Conservation (phyloP, 495 filamentous ascomycete species). For the Penicillium coffeae region DNA sequence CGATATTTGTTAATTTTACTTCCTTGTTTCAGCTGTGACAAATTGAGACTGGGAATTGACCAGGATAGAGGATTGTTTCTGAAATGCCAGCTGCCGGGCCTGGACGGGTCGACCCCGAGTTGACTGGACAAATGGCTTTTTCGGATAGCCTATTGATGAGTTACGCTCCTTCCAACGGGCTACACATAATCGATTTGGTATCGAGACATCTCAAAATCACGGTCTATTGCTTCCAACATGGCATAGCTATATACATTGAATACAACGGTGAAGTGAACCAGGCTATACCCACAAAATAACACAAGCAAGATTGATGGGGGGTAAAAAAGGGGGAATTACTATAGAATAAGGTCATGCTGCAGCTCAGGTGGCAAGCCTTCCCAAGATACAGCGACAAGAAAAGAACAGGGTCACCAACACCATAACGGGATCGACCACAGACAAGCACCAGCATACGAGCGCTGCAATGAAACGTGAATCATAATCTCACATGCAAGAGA, state of each 20-base stretch:
- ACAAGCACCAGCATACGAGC: slow-evolving; percentile 6
- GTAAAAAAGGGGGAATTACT: slow-evolving; percentile 13
- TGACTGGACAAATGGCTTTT: too few species aligned
- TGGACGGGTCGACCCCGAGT: too few species aligned
- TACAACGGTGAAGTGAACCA: slow-evolving; percentile 9
- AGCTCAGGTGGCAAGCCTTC: slow-evolving; percentile 9
- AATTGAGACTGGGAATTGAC: too few species aligned
- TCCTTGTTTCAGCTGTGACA: too few species aligned
- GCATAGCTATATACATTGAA: slow-evolving; percentile 29
- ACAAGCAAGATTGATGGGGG: slow-evolving; percentile 11
- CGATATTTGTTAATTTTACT: too few species aligned
- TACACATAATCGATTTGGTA: background rate
- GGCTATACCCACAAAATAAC: slow-evolving; percentile 20
- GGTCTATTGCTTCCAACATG: slow-evolving; percentile 22
- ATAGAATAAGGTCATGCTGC: slow-evolving; percentile 19
- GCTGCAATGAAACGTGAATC: slow-evolving; percentile 36
- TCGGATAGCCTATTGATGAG: too few species aligned
- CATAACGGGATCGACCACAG: slow-evolving; percentile 18
- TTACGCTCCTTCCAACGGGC: too few species aligned
- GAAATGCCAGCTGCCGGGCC: too few species aligned
- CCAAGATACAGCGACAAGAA: slow-evolving; percentile 12
- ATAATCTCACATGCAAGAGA: slow-evolving; percentile 31
- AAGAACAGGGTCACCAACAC: slow-evolving; percentile 28
- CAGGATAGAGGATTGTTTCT: too few species aligned
- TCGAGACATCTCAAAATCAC: background rate